Evolutionary conservation across 108 stramenopile species (phyloP), one percentile per base, ranked within the genome.

Genomic region (Stephanodiscus triporus): DNA sequence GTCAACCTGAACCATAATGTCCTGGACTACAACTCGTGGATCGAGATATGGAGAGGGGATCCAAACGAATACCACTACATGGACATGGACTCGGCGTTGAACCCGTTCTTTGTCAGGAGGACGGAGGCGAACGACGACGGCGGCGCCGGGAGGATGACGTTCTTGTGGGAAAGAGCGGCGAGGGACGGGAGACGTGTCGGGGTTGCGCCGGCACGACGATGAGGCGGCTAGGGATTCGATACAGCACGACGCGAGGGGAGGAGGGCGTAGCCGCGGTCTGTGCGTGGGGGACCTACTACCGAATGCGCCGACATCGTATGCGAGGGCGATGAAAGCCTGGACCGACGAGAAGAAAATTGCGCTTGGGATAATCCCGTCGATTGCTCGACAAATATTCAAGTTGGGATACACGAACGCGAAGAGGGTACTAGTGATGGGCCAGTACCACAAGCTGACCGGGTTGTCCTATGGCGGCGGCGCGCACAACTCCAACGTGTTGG

Each of bases 1-100:
- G 92, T 93, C 29, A 92, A 95, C 68, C 71, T 95, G 32, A 93
- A 92, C 72, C 85, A 92, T 37, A 95, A 95, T 73, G 86, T 67
- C 0, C 77, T 93, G 24, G 43, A n/a, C n/a, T n/a, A n/a, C 14
- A 10, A 43, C 70, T 53, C 78, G 17, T 87, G 77, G 69, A 55
- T 72, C 9, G 55, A 72, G 6, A 75, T 88, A 42, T 51, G 85
- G 16, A 17, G 36, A 5, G 66, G 91, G 9, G 82, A 86, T 66
- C 86, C 88, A 8, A 92, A 89, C 56, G 72, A 77, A 69, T 84
- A 73, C 14, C 57, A 68, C 2, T 89, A 89, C 62, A 85, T 86
- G 26, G 80, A 83, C 38, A 69, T 87, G 76, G 86, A 80, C 36
- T 48, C 71, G 4, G 48, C 45, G 27, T 66, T 88, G 42, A 81